Percentiles rank a stretch among this genome's conserved stretches.
Evolutionary conservation across 306 rosid genomes (phyloP).

Genomic region (Myrica gale): DNA sequence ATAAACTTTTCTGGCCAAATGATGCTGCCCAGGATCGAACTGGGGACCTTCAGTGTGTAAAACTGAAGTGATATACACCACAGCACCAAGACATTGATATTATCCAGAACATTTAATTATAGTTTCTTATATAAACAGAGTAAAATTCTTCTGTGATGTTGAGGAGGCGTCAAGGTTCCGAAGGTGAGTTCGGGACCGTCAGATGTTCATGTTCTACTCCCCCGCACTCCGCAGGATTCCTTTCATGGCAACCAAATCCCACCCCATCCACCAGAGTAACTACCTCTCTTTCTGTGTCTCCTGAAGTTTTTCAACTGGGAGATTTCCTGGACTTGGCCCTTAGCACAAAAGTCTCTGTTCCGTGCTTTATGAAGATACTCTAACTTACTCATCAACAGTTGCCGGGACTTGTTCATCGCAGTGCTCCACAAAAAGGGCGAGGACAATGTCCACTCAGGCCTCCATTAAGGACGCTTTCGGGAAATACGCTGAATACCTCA

Average conservation of each 20-base stretch:
- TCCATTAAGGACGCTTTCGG: slow-evolving; percentile 66
- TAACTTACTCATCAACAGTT: slow-evolving; percentile 27
- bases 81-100: not conserved
- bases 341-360: slow-evolving; percentile 9
- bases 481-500: slow-evolving; percentile 65
- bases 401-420: slow-evolving; percentile 42
- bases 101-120: no score
- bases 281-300: not conserved
- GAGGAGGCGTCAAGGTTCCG: not conserved
- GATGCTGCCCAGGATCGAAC: not conserved
- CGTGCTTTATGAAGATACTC: not conserved
- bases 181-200: not conserved
- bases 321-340: not conserved
- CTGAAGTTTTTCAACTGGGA: not conserved
- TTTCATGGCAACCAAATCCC: slow-evolving; percentile 62
- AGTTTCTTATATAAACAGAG: no score
- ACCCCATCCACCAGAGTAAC: slow-evolving; percentile 45
- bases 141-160: no score
- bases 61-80: not conserved
- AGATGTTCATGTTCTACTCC: slow-evolving; percentile 51
- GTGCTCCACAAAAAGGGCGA: slow-evolving; percentile 48
- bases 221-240: slow-evolving; percentile 28
- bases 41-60: not conserved
- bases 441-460: slow-evolving; percentile 56
- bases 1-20: not conserved